phyloP scores from a whole-genome alignment of 352 stramenopile genomes.

The Phytophthora parvispora region DNA sequence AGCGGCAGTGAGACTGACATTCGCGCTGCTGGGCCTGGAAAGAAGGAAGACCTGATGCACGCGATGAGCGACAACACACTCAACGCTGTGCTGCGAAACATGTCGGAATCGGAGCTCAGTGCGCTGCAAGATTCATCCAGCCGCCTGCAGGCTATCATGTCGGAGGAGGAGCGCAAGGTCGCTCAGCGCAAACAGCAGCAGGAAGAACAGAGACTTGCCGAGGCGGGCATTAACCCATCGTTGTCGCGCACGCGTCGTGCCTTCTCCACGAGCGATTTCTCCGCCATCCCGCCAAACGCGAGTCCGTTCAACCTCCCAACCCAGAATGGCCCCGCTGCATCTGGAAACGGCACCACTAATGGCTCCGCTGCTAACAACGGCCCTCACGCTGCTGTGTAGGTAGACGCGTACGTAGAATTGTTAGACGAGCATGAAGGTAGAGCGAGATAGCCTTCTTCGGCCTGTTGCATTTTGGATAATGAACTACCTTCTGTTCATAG shows the following conservation, averaged over 20 bases:
- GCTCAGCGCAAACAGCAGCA: constrained; percentile 40
- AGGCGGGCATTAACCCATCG: constrained; percentile 45
- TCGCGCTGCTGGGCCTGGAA: constrained; percentile 17
- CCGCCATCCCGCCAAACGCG: constrained; percentile 36
- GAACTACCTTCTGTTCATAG: constrained; percentile 11
- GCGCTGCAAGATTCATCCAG: constrained; percentile 72
- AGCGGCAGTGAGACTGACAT: constrained; percentile 72
- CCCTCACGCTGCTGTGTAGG: constrained; percentile 19
- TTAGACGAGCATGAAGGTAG: constrained; percentile 28
- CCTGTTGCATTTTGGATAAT: constrained; percentile 24
- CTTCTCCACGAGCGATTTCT: constrained; percentile 74
- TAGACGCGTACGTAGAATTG: constrained; percentile 28
- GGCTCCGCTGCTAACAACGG: constrained; percentile 10
- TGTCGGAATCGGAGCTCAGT: constrained; percentile 75
- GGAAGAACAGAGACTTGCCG: constrained; percentile 32
- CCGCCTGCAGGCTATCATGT: constrained; percentile 72
- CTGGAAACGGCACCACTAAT: constrained; percentile 22
- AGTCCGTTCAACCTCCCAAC: constrained; percentile 21
- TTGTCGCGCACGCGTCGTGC: constrained; percentile 64
- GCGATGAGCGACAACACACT: constrained; percentile 80
- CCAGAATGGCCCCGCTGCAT: constrained; percentile 9
- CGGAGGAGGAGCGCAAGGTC: constrained; percentile 54
- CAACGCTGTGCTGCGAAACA: constrained; percentile 66
- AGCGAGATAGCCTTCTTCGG: background rate
- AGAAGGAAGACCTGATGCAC: constrained; percentile 69